Percentiles rank a stretch among this genome's conserved stretches.
Evolutionary conservation across 1,284 basidiomycete species (phyloP).

Genomic region (Phellinidium pouzarii): DNA sequence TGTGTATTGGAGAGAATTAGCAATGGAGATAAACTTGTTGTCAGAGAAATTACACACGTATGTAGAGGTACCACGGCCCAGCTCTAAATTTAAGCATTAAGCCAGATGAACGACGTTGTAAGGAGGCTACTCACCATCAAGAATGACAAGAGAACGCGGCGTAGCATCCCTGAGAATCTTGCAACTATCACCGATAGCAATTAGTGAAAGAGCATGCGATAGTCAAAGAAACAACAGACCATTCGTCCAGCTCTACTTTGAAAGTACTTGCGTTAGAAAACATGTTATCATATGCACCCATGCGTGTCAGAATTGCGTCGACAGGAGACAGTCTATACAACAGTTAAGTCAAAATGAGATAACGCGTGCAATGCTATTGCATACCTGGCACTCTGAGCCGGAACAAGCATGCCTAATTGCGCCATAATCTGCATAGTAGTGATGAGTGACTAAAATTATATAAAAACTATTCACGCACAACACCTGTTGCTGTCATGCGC

Average conservation of each 20-base stretch:
- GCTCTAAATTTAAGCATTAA: constrained; percentile 45
- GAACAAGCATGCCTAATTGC: constrained; percentile 96
- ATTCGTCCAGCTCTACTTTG: constrained; percentile 95
- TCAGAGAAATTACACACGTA: constrained; percentile 48
- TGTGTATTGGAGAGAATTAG: constrained; percentile 36
- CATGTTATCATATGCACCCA: constrained; percentile 99
- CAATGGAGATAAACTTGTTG: constrained; percentile 1
- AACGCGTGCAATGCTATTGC: constrained; percentile 20
- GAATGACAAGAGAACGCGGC: constrained; percentile 84
- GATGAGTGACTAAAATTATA: neutral
- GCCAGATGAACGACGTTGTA: neutral
- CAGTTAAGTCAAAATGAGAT: neutral
- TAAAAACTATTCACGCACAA: constrained; percentile 39
- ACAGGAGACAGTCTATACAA: constrained; percentile 71
- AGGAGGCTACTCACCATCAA: constrained; percentile 65
- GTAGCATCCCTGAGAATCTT: constrained; percentile 90
- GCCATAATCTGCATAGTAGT: constrained; percentile 74
- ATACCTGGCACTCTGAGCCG: constrained; percentile 75
- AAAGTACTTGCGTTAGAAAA: constrained; percentile 93
- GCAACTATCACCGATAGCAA: constrained; percentile 44
- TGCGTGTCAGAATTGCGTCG: constrained; percentile 92
- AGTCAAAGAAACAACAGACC: constrained; percentile 37
- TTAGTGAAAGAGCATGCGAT: constrained; percentile 1
- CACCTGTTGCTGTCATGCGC: constrained; percentile 94
- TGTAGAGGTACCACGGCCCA: constrained; percentile 83